phyloP scores from a whole-genome alignment of 2,329 filamentous ascomycete genomes.

The Aspergillus ochraceoroseus region DNA sequence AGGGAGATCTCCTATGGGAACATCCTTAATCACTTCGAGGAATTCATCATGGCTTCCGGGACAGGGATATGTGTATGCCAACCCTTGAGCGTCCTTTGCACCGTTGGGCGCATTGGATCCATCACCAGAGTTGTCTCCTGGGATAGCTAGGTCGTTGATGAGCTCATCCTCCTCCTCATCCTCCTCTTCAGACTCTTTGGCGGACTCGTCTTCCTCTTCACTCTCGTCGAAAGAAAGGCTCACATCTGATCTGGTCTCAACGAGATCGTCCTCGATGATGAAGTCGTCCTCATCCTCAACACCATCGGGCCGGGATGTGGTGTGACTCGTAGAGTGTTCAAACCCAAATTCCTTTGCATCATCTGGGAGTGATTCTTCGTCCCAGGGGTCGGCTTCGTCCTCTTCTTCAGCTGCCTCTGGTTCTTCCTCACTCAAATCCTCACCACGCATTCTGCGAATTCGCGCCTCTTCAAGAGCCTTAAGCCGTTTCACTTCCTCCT shows the following conservation, averaged over 20 bases:
- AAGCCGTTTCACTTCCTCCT: conserved; percentile 70
- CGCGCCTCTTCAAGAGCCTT: conserved; percentile 79
- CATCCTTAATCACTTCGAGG: conserved; percentile 57
- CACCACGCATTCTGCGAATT: conserved; percentile 79
- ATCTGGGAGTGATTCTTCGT: conserved; percentile 48
- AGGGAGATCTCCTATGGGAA: conserved; percentile 63
- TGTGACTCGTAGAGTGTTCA: conserved; percentile 47
- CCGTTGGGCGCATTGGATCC: conserved; percentile 37
- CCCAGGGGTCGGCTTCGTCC: conserved; percentile 39
- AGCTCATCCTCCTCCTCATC: conserved; percentile 63
- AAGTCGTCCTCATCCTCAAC: conserved; percentile 96
- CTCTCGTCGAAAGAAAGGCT: conserved; percentile 42
- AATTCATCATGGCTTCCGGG: conserved; percentile 74
- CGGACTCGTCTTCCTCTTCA: conserved; percentile 55
- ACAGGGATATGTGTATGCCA: conserved; percentile 83
- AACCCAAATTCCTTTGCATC: conserved; percentile 60
- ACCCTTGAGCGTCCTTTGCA: conserved; percentile 45
- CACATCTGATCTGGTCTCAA: conserved; percentile 68
- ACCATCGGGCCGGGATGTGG: conserved; percentile 48
- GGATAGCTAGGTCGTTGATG: conserved; percentile 59
- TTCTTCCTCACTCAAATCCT: conserved; percentile 63
- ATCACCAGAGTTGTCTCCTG: conserved; percentile 21
- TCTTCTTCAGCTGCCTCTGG: conserved; percentile 49
- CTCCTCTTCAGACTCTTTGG: conserved; percentile 52
- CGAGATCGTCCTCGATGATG: conserved; percentile 77